Base-by-base conservation (phyloP, 345 rosid genomes). In the Citrus medica region DNA sequence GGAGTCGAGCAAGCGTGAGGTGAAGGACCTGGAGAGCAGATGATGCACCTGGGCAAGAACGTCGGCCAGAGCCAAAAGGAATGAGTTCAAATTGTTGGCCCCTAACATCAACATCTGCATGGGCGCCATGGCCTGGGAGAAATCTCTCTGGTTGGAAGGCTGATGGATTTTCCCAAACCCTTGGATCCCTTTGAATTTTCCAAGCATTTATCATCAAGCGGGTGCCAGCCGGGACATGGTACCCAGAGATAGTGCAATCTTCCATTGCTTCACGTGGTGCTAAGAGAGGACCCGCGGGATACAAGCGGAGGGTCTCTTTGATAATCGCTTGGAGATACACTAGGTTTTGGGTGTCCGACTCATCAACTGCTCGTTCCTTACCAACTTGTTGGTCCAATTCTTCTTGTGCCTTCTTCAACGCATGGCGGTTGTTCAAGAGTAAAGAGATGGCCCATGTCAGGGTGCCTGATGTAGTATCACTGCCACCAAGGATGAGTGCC, bases 241-340 rank as follows among this genome's bases (percentile, higher is more conserved):
- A 89, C 55, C 90, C 92, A 0, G 75, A 77, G 30, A 92, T 63
- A 0, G 40, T 88, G 82, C 91, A 87, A 56, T 90, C 92, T 74
- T 86, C 86, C 72, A 65, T 68, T 42, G 89, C 90, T 48, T 85
- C 88, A 19, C 89, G 83, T n/a, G 83, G 92, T 6, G 88, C 89
- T 42, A 82, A 77, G 13, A 90, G 88, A 6, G 97, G 93, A 7
- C 76, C 86, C 0, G 89, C 86, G 8, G 97, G 94, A 78, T 89
- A 87, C 17, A 92, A 68, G 9, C 93, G 80, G 37, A 90, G 77
- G 90, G 91, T 84, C 79, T 92, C 97, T 81, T 88, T 92, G 79
- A 88, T 30, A 24, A 89, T 83, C 4, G 97, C 92, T 75, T 88
- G 90, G 59, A 92, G 82, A 75, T 89, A 88, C 7, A 75, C 78